A percentile compares a stretch with the other conserved stretches of the same genome.
phyloP scores from a whole-genome alignment of 1,284 basidiomycete genomes.

The Trichosporon ovoides region DNA sequence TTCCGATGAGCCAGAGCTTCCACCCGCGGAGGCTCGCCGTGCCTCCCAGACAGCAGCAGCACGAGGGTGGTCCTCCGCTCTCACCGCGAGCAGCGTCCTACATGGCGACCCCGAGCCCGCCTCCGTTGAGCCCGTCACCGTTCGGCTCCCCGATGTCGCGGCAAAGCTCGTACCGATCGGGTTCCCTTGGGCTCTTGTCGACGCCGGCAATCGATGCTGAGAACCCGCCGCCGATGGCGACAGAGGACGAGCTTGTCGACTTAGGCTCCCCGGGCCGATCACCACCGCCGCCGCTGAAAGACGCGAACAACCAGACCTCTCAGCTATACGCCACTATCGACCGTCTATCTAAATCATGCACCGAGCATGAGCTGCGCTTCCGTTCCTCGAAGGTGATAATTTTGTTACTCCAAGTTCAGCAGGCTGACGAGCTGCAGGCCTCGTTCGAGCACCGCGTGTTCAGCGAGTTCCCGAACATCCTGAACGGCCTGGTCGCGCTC shows the following conservation, averaged over 20 bases:
- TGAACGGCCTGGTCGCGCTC: constrained; percentile 25
- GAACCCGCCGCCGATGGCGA: neutral
- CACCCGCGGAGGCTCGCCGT: neutral
- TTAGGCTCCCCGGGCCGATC: neutral
- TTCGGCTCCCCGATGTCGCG: neutral
- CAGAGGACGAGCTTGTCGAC: neutral
- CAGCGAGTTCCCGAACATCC: constrained; percentile 28
- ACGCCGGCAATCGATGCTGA: neutral
- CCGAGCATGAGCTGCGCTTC: constrained; percentile 40
- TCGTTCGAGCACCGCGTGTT: constrained; percentile 42
- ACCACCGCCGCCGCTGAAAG: neutral
- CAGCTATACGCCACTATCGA: constrained; percentile 35
- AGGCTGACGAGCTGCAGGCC: constrained; percentile 19
- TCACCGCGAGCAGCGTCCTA: neutral
- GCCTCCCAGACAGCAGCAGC: neutral
- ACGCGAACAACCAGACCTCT: neutral
- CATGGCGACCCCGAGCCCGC: constrained; percentile 1
- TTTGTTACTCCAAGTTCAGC: no score
- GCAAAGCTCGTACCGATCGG: neutral
- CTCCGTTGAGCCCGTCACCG: neutral
- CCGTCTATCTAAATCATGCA: constrained; percentile 29
- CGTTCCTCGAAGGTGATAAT: constrained; percentile 31
- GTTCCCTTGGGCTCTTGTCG: neutral
- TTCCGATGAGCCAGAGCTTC: neutral
- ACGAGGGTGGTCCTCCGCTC: neutral